Conservation (phyloP, 2,329 filamentous ascomycete species). For the Beauveria sp. region DNA sequence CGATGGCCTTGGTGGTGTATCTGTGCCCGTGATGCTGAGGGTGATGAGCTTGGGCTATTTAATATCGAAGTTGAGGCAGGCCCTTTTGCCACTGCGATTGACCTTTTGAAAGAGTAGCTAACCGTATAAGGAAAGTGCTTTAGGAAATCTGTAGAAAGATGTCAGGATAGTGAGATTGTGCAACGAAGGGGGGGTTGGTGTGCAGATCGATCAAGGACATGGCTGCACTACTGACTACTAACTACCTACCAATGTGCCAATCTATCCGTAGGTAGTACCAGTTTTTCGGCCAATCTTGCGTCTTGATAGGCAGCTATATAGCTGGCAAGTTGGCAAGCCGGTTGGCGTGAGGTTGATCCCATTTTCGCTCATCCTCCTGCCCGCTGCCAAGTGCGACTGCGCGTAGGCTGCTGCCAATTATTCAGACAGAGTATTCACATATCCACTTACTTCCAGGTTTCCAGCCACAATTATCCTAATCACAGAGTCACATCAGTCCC, state of each 20-base stretch:
- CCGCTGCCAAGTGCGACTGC: too few species aligned
- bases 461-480: too few species aligned
- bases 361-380: too few species aligned
- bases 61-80: not conserved
- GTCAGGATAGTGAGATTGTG: not conserved
- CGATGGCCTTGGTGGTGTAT: not conserved
- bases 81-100: not conserved
- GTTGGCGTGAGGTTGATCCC: too few species aligned
- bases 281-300: too few species aligned
- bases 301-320: not conserved
- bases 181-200: not conserved
- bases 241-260: too few species aligned
- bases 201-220: not conserved
- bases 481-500: too few species aligned
- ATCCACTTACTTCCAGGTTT: too few species aligned
- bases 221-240: not conserved
- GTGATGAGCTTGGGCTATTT: not conserved
- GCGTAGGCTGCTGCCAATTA: too few species aligned
- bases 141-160: not conserved
- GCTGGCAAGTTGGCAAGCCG: too few species aligned
- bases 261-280: too few species aligned
- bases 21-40: not conserved
- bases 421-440: too few species aligned
- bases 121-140: not conserved
- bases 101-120: not conserved